Percentiles rank a stretch among this genome's conserved stretches.
phyloP scores from a whole-genome alignment of 805 yeast species.

The Sugiyamaella americana region DNA sequence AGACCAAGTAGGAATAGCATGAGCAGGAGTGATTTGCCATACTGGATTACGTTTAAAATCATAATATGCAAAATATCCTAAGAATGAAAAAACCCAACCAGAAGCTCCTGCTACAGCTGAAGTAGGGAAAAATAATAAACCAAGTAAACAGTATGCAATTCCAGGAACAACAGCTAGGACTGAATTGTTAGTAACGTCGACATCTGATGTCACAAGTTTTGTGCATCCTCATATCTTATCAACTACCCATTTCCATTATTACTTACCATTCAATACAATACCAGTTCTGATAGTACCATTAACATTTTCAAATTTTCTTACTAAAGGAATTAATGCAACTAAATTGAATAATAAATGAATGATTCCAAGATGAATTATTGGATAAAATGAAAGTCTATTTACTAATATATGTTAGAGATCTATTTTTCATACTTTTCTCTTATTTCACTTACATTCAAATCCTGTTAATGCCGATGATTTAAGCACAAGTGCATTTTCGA shows the following conservation, averaged over 20 bases:
- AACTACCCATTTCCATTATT: neutral
- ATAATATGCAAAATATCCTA: constrained; percentile 52
- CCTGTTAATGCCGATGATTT: constrained; percentile 50
- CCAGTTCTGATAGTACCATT: constrained; percentile 89
- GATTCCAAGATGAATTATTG: constrained; percentile 57
- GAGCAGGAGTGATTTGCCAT: constrained; percentile 19
- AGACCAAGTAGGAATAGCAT: constrained; percentile 50
- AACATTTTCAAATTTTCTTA: constrained; percentile 58
- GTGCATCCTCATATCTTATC: too few relatives aligned
- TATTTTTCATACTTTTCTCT: constrained; percentile 2
- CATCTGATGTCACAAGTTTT: neutral
- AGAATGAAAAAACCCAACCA: constrained; percentile 66
- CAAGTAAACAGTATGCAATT: constrained; percentile 45
- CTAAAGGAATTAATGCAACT: constrained; percentile 50
- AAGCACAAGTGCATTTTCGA: constrained; percentile 41
- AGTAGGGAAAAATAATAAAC: constrained; percentile 42
- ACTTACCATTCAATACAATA: constrained; percentile 52
- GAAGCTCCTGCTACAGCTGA: constrained; percentile 60
- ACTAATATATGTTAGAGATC: constrained; percentile 24
- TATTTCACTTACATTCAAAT: constrained; percentile 37
- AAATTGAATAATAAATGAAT: constrained; percentile 59
- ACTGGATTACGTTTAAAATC: constrained; percentile 33
- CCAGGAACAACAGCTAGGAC: constrained; percentile 65
- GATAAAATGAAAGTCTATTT: constrained; percentile 60
- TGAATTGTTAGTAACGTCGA: constrained; percentile 3